A percentile compares a stretch with the other conserved stretches of the same genome.
Evolutionary conservation across 1,284 basidiomycete species (phyloP).

Genomic region (Cutaneotrichosporon curvatum): DNA sequence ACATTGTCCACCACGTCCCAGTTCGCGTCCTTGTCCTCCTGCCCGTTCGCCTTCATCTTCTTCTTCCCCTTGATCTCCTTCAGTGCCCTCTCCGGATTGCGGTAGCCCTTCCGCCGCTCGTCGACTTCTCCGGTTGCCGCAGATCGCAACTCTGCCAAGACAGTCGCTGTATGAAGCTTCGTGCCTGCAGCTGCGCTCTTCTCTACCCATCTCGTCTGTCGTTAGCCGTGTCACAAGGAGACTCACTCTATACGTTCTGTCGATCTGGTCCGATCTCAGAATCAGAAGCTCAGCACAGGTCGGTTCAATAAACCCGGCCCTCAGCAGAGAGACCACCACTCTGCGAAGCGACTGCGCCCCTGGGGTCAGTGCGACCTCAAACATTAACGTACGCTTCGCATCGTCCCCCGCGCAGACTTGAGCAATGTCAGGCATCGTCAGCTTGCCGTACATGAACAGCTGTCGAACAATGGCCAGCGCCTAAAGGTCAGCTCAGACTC

Average conservation of each 20-base stretch:
- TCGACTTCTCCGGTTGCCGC: conserved; percentile 5
- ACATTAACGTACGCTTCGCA: conserved; percentile 4
- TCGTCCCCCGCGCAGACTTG: conserved; percentile 12
- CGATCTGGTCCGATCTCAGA: conserved; percentile 26
- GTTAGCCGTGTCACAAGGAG: neutral
- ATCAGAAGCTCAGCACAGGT: conserved; percentile 28
- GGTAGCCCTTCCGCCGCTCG: conserved; percentile 32
- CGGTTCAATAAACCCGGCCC: conserved; percentile 25
- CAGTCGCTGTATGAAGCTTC: conserved; percentile 42
- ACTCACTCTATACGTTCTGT: conserved; percentile 26
- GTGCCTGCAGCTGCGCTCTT: conserved; percentile 21
- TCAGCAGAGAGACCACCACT: conserved; percentile 16
- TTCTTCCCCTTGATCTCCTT: conserved; percentile 11
- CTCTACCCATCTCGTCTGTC: conserved; percentile 21
- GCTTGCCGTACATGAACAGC: conserved; percentile 77
- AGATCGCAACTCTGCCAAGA: conserved; percentile 30
- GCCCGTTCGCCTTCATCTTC: conserved; percentile 1
- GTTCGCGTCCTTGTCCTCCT: conserved; percentile 12
- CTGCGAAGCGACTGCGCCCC: conserved; percentile 1
- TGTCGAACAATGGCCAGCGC: conserved; percentile 65
- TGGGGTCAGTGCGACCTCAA: neutral
- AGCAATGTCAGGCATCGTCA: conserved; percentile 53
- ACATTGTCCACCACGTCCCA: conserved; percentile 16
- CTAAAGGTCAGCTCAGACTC: conserved; percentile 45
- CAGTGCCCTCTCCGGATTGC: conserved; percentile 26